A percentile compares a stretch with the other conserved stretches of the same genome.
These are phyloP conservation scores for Acacia concinna DNA, from an alignment of 331 rosid genomes.

Conservation along the genomic window DNA sequence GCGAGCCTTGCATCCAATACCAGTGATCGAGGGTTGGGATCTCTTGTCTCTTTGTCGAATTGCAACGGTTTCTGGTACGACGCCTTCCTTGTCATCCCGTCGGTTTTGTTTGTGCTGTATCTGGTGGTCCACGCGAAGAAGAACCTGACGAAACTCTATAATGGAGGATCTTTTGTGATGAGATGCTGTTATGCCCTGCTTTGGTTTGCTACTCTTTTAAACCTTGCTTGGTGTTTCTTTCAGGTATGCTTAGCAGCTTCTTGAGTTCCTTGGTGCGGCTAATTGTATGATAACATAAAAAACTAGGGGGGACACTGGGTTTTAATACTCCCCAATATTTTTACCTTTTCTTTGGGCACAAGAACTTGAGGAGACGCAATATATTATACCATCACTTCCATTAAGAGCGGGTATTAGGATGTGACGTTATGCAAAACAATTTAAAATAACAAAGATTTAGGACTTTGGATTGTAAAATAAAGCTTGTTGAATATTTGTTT, in stretches of 20 bases:
- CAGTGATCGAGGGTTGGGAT: constrained; percentile 31
- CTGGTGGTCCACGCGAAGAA: constrained; percentile 51
- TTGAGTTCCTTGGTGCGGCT: neutral
- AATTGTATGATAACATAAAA: neutral
- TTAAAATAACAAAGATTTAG: neutral
- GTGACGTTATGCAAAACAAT: neutral
- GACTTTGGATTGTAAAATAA: neutral
- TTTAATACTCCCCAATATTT: neutral
- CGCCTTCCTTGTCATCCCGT: constrained; percentile 47
- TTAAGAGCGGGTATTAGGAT: constrained; percentile 1
- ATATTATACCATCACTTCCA: neutral
- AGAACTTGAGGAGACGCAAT: neutral
- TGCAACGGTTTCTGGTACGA: constrained; percentile 55
- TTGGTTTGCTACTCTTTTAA: constrained; percentile 59
- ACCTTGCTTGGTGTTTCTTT: constrained; percentile 66
- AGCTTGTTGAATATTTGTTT: neutral
- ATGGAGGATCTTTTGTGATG: constrained; percentile 48
- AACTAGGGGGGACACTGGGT: neutral
- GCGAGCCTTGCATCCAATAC: constrained; percentile 21
- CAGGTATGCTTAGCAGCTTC: constrained; percentile 44
- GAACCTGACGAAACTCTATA: constrained; percentile 50
- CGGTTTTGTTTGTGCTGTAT: constrained; percentile 56
- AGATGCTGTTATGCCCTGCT: constrained; percentile 64
- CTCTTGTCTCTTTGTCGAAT: neutral
- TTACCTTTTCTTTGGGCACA: neutral